Evolutionary conservation across 768 basidiomycete genomes (phyloP).

Genomic region (Tylopilus rubrobrunneus): DNA sequence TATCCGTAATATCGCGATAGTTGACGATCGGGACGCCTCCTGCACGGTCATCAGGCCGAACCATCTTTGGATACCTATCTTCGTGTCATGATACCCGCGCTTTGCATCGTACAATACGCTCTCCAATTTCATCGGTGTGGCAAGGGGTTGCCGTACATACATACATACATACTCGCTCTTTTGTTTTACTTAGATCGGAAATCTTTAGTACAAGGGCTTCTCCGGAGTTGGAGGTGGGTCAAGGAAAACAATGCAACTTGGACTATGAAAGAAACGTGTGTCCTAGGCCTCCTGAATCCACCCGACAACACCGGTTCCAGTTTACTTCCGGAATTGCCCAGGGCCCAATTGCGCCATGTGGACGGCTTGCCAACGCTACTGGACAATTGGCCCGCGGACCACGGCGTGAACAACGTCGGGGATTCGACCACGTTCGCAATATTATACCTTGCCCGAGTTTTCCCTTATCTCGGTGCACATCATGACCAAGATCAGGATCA

Average conservation of each 20-base stretch:
- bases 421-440: neutral
- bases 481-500: neutral
- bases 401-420: neutral
- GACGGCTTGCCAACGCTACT: neutral
- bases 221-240: neutral
- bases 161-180: neutral
- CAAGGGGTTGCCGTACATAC: slow-evolving; percentile 21
- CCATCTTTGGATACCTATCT: slow-evolving; percentile 9
- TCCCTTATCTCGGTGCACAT: neutral
- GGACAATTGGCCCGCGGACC: neutral
- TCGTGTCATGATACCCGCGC: slow-evolving; percentile 14
- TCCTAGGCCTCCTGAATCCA: neutral
- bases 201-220: neutral
- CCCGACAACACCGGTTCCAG: neutral
- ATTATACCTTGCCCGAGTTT: neutral
- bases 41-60: neutral
- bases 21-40: slow-evolving; percentile 7
- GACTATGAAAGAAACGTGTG: neutral
- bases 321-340: neutral
- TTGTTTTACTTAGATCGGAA: neutral
- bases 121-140: slow-evolving; percentile 10
- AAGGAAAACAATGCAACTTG: neutral
- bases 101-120: slow-evolving; percentile 5
- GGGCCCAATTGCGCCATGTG: neutral
- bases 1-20: slow-evolving; percentile 21